Base-by-base conservation (phyloP, 2,329 filamentous ascomycete genomes). In the Epichloe scottii region DNA sequence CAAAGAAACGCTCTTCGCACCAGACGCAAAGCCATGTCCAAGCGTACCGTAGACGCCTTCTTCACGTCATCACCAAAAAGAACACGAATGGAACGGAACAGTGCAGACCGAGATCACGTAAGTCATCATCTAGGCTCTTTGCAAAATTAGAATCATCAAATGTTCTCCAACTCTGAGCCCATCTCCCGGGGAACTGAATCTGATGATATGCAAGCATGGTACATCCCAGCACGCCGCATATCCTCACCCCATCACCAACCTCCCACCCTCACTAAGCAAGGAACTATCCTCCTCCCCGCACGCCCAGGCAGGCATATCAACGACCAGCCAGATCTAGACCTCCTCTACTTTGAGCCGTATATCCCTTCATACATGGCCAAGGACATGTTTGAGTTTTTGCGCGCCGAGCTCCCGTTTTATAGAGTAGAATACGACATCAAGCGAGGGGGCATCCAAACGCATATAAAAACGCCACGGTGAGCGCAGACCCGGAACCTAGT, bases 271-370 rank as follows among this genome's bases (percentile, higher is more conserved):
- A 7, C 57, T 77, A 8, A 61, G 60, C 46, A 63, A 60, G 15
- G 69, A 71, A 44, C 52, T 78, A 2, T 54, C 60, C 0, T 71
- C 69, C 58, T 74, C 2, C 80, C 82, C 5, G 73, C 75, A 1
- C 67, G 72, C 19, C 70, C 77, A 53, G 77, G 74, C 1, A 73
- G 68, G 44, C 59, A 63, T 3, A 83, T 89, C 56, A 79, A 80
- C 57, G 74, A 88, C 59, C 80, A 85, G 59, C 76, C 79, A 0
- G 77, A 89, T 55, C 73, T 90, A 0, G 84, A 90, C 61, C 71
- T 91, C 0, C 66, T 90, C 8, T 87, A 87, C 66, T 90, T 84
- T 62, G 76, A 87, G 58, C 85, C 86, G 0, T 90, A 85, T 56
- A 74, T 90, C 4, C 76, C 82, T 0, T 67, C 71, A 2, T 64